phyloP scores from a whole-genome alignment of 2,329 filamentous ascomycete genomes.

The Chlorencoelia australis region DNA sequence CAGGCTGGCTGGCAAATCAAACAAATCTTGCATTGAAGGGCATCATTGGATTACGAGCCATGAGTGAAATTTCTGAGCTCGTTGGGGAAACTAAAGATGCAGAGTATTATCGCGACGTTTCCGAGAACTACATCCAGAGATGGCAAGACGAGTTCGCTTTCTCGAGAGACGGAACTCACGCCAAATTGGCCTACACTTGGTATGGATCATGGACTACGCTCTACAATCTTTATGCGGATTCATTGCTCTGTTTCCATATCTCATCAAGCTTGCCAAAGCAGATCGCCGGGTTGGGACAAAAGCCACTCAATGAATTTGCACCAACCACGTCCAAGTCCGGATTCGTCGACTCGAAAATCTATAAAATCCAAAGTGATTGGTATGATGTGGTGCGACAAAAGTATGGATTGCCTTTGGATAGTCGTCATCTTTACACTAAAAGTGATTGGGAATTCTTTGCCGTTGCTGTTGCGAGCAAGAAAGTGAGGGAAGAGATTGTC shows the following conservation, averaged over 20 bases:
- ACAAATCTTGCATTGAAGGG: conserved; percentile 68
- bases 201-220: conserved; percentile 66
- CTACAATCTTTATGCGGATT: conserved; percentile 62
- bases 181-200: conserved; percentile 64
- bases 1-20: conserved; percentile 57
- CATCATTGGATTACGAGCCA: conserved; percentile 69
- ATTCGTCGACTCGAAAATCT: conserved; percentile 68
- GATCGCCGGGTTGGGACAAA: conserved; percentile 15
- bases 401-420: conserved; percentile 76
- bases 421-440: conserved; percentile 75
- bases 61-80: conserved; percentile 55
- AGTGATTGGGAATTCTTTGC: conserved; percentile 90
- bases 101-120: conserved; percentile 48
- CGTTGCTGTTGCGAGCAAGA: conserved; percentile 62
- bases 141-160: conserved; percentile 54
- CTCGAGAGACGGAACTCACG: conserved; percentile 54
- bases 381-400: conserved; percentile 69
- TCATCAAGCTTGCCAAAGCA: conserved; percentile 21
- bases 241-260: conserved; percentile 69
- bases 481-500: conserved; percentile 61
- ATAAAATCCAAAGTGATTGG: conserved; percentile 72
- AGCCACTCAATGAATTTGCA: conserved; percentile 15
- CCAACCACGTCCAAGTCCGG: conserved; percentile 25
- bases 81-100: conserved; percentile 46
- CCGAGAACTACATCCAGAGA: conserved; percentile 52